These are phyloP conservation scores for Rhododendron henanense DNA, from an alignment of 148 eudicot genomes.

Conservation along the genomic window DNA sequence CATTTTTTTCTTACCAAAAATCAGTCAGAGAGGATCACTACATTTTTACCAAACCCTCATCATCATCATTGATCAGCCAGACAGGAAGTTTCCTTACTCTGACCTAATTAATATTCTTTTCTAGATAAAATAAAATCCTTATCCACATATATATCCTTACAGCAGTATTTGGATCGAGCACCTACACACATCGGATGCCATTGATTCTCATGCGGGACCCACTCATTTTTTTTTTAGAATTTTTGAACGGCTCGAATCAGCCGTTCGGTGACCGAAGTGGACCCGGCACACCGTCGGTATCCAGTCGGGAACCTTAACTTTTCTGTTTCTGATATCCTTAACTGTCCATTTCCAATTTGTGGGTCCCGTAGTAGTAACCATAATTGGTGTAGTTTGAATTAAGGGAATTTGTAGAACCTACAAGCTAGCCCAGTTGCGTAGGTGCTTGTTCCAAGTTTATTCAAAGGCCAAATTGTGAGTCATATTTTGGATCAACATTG, in stretches of 20 bases:
- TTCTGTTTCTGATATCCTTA: neutral
- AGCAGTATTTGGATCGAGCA: no score
- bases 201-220: no score
- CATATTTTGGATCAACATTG: no score
- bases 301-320: no score
- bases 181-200: no score
- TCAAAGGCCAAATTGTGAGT: no score
- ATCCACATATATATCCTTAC: neutral
- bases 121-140: neutral
- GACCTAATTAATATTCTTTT: neutral
- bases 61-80: neutral
- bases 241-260: no score
- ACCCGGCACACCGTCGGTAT: no score
- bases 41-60: neutral
- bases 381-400: neutral
- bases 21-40: neutral
- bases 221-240: no score
- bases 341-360: neutral
- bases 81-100: neutral
- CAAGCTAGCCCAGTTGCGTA: no score
- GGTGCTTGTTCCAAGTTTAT: no score
- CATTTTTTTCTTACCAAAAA: neutral
- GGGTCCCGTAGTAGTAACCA: neutral
- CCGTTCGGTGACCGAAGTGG: no score
- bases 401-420: neutral